phyloP scores from a whole-genome alignment of 441 rosid species.

The Macaranga tanarius region DNA sequence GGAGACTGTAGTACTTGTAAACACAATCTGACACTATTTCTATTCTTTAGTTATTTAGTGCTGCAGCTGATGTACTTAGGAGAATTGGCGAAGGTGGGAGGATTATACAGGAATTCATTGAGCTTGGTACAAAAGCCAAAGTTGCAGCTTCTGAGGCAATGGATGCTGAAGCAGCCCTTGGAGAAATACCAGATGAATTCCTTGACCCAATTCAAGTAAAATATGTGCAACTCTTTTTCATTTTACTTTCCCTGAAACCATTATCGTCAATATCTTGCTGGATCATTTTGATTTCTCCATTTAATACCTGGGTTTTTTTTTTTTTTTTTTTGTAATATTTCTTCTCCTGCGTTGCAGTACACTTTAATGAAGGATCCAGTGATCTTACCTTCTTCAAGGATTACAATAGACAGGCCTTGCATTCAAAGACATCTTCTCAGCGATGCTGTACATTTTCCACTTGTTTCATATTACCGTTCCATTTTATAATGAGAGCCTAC shows the following conservation, averaged over 20 bases:
- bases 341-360: conserved; percentile 46
- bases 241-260: neutral
- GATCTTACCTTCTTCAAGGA: conserved; percentile 88
- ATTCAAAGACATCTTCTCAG: conserved; percentile 99
- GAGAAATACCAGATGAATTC: conserved; percentile 97
- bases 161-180: conserved; percentile 93
- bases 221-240: neutral
- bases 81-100: conserved; percentile 85
- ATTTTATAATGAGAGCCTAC: neutral
- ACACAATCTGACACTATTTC: conserved; percentile 22
- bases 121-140: conserved; percentile 78
- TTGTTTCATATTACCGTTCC: neutral
- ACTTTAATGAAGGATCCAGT: conserved; percentile 99
- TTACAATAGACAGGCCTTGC: conserved; percentile 80
- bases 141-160: conserved; percentile 93
- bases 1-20: conserved; percentile 9
- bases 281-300: neutral
- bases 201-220: conserved; percentile 94
- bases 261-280: neutral
- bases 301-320: neutral
- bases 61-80: conserved; percentile 78
- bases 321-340: neutral
- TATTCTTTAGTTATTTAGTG: conserved; percentile 68
- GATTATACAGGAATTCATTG: conserved; percentile 68
- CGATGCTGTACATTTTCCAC: conserved; percentile 50